Conservation (phyloP, 306 rosid genomes). For the Trifolium subterraneum region DNA sequence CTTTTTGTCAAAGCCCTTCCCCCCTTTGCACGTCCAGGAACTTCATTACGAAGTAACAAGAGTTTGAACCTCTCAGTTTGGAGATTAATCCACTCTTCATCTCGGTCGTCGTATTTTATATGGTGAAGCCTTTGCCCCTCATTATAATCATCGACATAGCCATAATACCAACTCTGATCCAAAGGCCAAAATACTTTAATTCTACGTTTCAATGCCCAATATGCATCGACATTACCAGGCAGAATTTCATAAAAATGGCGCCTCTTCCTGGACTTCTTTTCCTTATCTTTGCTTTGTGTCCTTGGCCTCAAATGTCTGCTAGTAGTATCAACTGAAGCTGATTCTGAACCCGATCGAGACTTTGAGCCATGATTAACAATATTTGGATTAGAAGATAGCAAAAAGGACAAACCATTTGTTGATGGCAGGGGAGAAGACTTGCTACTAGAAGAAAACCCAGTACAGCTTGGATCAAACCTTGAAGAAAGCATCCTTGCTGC, state of each 20-base stretch:
- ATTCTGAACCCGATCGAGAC: constrained; percentile 67
- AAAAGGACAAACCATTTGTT: constrained; percentile 59
- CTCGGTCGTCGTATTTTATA: constrained; percentile 93
- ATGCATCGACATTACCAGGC: constrained; percentile 65
- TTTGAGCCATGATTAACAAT: constrained; percentile 53
- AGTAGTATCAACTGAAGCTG: constrained; percentile 71
- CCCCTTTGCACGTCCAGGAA: constrained; percentile 62
- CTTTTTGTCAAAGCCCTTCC: constrained; percentile 46
- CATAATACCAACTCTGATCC: constrained; percentile 95
- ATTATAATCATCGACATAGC: constrained; percentile 74
- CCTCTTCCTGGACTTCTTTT: constrained; percentile 62
- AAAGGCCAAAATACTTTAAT: constrained; percentile 96
- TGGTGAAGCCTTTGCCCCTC: constrained; percentile 71
- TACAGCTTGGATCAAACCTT: constrained; percentile 95
- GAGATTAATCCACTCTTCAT: constrained; percentile 94
- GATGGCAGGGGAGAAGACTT: constrained; percentile 64
- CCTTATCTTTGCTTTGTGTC: constrained; percentile 66
- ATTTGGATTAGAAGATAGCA: constrained; percentile 58
- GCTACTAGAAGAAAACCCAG: constrained; percentile 71
- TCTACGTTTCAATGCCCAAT: constrained; percentile 75
- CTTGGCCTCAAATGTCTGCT: constrained; percentile 86
- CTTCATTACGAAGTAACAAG: constrained; percentile 85
- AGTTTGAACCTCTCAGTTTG: constrained; percentile 91
- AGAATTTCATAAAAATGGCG: constrained; percentile 90
- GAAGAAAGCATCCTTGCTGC: constrained; percentile 98